Evolutionary conservation across 441 rosid species (phyloP).

Genomic region (Brassica hybrid): DNA sequence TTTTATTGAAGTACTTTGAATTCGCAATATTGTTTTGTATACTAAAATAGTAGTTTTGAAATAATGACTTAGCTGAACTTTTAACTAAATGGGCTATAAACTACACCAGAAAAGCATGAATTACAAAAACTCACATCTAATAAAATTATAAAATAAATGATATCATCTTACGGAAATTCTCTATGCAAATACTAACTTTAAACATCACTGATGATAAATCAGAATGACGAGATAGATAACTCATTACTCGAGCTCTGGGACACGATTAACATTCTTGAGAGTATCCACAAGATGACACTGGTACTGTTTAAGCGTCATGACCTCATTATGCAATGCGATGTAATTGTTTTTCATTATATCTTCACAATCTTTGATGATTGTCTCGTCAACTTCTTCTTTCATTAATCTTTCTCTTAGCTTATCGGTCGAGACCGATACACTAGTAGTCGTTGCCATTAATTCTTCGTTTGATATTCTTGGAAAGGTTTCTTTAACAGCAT

Average conservation of each 20-base stretch:
- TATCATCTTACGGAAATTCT: not conserved
- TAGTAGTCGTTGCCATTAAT: slow-evolving; percentile 46
- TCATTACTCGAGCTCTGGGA: slow-evolving; percentile 18
- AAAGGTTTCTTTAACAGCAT: slow-evolving; percentile 45
- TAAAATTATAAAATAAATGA: not conserved
- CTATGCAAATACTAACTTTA: not conserved
- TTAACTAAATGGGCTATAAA: not conserved
- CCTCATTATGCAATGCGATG: slow-evolving; percentile 47
- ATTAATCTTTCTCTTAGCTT: slow-evolving; percentile 54
- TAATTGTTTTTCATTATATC: slow-evolving; percentile 58
- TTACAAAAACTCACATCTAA: not conserved
- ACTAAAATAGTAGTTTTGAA: not conserved
- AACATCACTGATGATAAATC: not conserved
- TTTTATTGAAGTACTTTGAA: not conserved
- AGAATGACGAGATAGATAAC: not conserved
- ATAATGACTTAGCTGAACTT: not conserved
- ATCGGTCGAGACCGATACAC: slow-evolving; percentile 50
- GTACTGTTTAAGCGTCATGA: slow-evolving; percentile 49
- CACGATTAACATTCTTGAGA: slow-evolving; percentile 29
- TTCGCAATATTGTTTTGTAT: not conserved
- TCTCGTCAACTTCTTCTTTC: slow-evolving; percentile 54
- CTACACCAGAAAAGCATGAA: not conserved
- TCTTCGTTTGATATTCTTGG: slow-evolving; percentile 60
- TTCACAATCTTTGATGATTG: slow-evolving; percentile 53
- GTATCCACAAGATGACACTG: slow-evolving; percentile 52